Base-by-base conservation (phyloP, 768 basidiomycete genomes). In the Tylopilus sp. region DNA sequence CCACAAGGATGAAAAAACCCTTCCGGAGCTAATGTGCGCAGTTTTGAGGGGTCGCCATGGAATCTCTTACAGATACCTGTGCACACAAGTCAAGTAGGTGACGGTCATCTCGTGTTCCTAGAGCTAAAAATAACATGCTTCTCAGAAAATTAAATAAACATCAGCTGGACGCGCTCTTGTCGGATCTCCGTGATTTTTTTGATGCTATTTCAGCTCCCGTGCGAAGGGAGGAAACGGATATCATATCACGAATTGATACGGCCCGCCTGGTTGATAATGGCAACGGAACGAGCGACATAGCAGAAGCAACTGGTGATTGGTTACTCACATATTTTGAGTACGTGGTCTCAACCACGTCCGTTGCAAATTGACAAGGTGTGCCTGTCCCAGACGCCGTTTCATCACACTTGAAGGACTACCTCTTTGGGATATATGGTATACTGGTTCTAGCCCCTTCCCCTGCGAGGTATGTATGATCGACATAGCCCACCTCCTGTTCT, bases 371-470 rank as follows among this genome's bases (percentile, higher is more conserved):
- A 58, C 23, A 26, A n/a, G 2, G 2, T 8, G 35, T 47, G 38
- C 28, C 40, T 53, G 44, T 44, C 25, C 10, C 56, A 86, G 83
- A 45, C 64, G 65, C 7, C 66, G 72, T 13, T 55, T 80, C 10
- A 54, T 69, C 13, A 72, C 77, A 3, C 70, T 82, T 0, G 85
- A 86, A 48, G 74, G 77, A 6, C 52, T 67, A 2, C 65, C 69
- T 13, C 67, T 91, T 25, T 89, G 84, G 81, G 82, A 85, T 49
- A 66, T 88, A 9, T 91, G 86, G 86, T 88, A 83, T 51, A 88
- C 83, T 0, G 84, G 86, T 5, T 62, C 69, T 6, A 73, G 79
- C 3, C 78, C 82, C 1, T 86, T 87, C 54, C 83, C 87, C 3
- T 75, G 78, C 11, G 85, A 90, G 71, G 87, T 88, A 55, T 41